These are phyloP conservation scores for Iris pallida DNA, from an alignment of 116 monocot species.

Conservation along the genomic window DNA sequence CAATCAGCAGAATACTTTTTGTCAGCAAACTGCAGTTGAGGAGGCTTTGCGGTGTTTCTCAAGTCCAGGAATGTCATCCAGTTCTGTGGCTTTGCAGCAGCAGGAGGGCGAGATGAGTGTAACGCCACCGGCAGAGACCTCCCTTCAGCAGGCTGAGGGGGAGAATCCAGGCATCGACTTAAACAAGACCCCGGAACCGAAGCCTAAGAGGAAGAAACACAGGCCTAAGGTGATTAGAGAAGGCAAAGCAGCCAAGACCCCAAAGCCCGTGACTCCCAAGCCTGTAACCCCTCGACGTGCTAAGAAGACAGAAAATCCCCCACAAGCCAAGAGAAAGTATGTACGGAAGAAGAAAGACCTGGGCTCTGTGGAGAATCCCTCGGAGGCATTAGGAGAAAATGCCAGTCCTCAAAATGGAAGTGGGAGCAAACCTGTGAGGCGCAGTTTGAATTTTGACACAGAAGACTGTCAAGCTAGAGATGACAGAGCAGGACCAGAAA, in stretches of 20 bases:
- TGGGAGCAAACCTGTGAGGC: constrained; percentile 26
- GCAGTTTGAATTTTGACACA: constrained; percentile 44
- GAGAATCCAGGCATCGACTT: constrained; percentile 46
- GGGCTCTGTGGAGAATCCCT: neutral
- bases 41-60: neutral
- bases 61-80: neutral
- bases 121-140: constrained; percentile 12
- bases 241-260: constrained; percentile 48
- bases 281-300: constrained; percentile 18
- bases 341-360: constrained; percentile 42
- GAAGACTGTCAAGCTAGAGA: constrained; percentile 21
- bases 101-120: constrained; percentile 8
- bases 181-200: constrained; percentile 51
- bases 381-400: constrained; percentile 2
- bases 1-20: neutral
- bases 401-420: constrained; percentile 6
- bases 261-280: constrained; percentile 39
- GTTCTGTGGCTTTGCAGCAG: constrained; percentile 3
- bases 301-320: constrained; percentile 16
- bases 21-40: neutral
- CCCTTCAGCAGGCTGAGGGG: neutral
- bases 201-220: constrained; percentile 61
- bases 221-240: constrained; percentile 78
- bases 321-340: constrained; percentile 65
- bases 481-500: neutral